Percentiles rank a stretch among this genome's conserved stretches.
Conservation (phyloP, 2,329 filamentous ascomycete species). For the Stachybotrys elegans region DNA sequence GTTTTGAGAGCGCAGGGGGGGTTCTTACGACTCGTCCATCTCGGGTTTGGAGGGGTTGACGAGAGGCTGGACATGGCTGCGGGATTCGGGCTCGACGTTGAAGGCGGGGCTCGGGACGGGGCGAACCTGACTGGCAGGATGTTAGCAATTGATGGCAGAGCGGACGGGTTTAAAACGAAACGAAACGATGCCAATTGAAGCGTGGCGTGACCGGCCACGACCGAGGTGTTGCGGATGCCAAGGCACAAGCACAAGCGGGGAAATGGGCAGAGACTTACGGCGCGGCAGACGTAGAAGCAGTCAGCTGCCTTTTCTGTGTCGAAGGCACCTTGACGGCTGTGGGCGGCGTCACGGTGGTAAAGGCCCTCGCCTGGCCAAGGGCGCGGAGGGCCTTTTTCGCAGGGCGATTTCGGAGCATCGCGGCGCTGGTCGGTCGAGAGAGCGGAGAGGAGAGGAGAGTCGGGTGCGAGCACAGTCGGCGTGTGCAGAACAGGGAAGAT, state of each 20-base stretch:
- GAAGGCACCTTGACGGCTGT: constrained; percentile 34
- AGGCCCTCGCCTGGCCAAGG: constrained; percentile 32
- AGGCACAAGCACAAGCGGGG: constrained; percentile 2
- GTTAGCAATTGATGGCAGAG: constrained; percentile 11
- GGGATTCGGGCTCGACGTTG: constrained; percentile 41
- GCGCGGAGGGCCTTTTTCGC: constrained; percentile 42
- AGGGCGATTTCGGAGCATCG: constrained; percentile 44
- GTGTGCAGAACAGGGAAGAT: background rate
- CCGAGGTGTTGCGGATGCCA: constrained; percentile 3
- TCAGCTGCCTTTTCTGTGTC: constrained; percentile 42
- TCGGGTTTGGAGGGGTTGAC: constrained; percentile 54
- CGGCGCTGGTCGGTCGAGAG: constrained; percentile 8
- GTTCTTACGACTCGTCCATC: constrained; percentile 75
- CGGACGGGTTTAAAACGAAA: background rate
- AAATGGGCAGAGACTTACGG: constrained; percentile 41
- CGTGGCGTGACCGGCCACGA: constrained; percentile 11
- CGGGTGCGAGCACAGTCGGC: background rate
- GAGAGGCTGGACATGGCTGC: constrained; percentile 64
- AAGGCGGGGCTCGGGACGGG: constrained; percentile 59
- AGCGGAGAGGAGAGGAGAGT: background rate
- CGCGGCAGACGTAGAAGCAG: constrained; percentile 38
- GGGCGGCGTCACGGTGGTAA: constrained; percentile 33
- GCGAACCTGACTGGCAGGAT: constrained; percentile 35
- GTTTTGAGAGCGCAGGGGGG: constrained; percentile 4
- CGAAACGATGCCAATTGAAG: constrained; percentile 2